Percentiles rank a stretch among this genome's conserved stretches.
phyloP scores from a whole-genome alignment of 306 rosid species.

The Begonia fuchsioides region DNA sequence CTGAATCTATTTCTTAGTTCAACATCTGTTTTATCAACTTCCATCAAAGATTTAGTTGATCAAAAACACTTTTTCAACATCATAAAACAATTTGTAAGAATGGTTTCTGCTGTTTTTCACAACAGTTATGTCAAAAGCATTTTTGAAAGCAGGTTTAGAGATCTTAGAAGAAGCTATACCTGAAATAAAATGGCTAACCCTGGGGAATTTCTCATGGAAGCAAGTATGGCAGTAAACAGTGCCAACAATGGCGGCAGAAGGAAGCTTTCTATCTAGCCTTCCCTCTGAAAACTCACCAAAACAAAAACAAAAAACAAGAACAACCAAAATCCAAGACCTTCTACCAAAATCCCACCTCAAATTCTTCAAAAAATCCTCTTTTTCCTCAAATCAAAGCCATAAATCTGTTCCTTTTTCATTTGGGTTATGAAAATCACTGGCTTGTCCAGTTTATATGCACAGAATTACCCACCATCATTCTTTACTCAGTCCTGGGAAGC shows the following conservation, averaged over 20 bases:
- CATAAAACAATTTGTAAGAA: too few species aligned
- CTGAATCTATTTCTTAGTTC: too few species aligned
- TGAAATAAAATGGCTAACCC: conserved; percentile 51
- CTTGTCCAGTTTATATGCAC: not conserved
- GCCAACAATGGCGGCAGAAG: conserved; percentile 53
- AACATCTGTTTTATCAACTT: too few species aligned
- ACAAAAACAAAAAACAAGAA: conserved; percentile 32
- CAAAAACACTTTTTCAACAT: too few species aligned
- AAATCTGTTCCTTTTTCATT: not conserved
- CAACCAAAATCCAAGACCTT: conserved; percentile 39
- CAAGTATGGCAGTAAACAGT: conserved; percentile 80
- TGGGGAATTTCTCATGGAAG: conserved; percentile 32
- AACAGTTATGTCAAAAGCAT: too few species aligned
- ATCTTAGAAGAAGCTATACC: conserved; percentile 17
- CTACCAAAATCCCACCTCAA: too few species aligned
- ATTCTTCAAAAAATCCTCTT: not conserved
- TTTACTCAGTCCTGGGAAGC: conserved; percentile 35
- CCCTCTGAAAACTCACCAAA: conserved; percentile 24
- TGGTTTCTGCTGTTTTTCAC: too few species aligned
- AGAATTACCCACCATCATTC: not conserved
- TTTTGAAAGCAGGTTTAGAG: too few species aligned
- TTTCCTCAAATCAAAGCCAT: not conserved
- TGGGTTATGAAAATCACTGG: not conserved
- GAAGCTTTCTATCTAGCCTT: conserved; percentile 22
- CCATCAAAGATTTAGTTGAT: too few species aligned